Percentiles rank a stretch among this genome's conserved stretches.
Evolutionary conservation across 2,329 filamentous ascomycete species (phyloP).

Genomic region (Lecanicillium sp.): DNA sequence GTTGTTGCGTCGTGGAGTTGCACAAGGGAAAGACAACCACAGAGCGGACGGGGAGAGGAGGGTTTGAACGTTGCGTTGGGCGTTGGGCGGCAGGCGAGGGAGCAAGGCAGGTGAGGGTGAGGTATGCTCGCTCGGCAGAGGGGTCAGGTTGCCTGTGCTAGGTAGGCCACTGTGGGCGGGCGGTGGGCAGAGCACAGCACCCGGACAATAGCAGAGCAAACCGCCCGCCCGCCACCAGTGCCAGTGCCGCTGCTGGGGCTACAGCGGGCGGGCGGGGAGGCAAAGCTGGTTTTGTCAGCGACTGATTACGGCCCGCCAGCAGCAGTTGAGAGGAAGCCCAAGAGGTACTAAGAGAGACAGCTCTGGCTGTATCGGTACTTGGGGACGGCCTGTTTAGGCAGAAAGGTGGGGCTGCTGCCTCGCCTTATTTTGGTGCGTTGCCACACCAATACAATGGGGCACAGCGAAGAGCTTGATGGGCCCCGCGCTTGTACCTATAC

Average conservation of each 20-base stretch:
- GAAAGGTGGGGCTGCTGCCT: slow-evolving; percentile 1
- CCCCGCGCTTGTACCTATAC: too few relatives aligned
- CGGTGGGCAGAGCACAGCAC: too few relatives aligned
- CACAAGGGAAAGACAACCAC: not conserved
- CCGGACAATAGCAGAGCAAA: too few relatives aligned
- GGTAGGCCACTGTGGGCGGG: not conserved
- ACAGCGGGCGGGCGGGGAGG: not conserved
- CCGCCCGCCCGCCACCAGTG: too few relatives aligned
- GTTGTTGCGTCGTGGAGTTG: slow-evolving; percentile 10
- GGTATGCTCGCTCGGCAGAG: too few relatives aligned
- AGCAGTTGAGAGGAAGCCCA: too few relatives aligned
- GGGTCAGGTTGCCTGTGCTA: too few relatives aligned
- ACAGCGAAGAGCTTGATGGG: too few relatives aligned
- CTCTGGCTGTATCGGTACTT: slow-evolving; percentile 7
- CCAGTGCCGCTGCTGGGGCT: not conserved
- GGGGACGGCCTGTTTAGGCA: not conserved
- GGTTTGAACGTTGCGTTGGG: too few relatives aligned
- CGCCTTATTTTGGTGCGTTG: slow-evolving; percentile 1
- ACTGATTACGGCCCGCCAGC: not conserved
- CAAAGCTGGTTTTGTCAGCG: slow-evolving; percentile 6
- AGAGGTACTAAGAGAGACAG: too few relatives aligned
- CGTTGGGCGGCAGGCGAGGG: too few relatives aligned
- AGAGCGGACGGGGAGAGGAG: slow-evolving; percentile 1
- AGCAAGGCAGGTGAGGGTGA: too few relatives aligned
- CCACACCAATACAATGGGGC: slow-evolving; percentile 3